Evolutionary conservation across 2,329 filamentous ascomycete genomes (phyloP).

Genomic region (Diaporthe sp.): DNA sequence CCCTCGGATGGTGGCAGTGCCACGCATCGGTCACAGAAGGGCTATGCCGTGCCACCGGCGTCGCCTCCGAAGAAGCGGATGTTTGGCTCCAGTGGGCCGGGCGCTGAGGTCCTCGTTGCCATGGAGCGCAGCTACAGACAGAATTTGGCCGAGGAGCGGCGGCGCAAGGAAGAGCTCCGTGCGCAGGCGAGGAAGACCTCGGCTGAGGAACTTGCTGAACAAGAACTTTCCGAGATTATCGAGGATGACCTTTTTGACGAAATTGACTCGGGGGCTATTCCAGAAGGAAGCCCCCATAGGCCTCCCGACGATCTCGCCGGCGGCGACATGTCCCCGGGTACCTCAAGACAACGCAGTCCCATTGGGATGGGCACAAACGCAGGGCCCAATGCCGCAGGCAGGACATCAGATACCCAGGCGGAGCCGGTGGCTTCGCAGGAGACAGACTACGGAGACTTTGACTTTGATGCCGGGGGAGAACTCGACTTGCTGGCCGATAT

Average conservation of each 20-base stretch:
- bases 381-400: neutral
- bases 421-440: slow-evolving; percentile 46
- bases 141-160: slow-evolving; percentile 44
- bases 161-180: slow-evolving; percentile 35
- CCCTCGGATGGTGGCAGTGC: neutral
- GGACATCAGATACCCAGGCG: neutral
- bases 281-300: neutral
- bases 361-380: neutral
- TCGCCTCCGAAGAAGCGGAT: slow-evolving; percentile 50
- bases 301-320: neutral
- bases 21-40: neutral
- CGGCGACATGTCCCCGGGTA: neutral
- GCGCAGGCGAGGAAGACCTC: neutral
- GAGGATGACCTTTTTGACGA: slow-evolving; percentile 12
- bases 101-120: slow-evolving; percentile 47
- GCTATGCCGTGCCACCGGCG: neutral
- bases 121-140: slow-evolving; percentile 50
- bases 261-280: neutral
- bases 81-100: slow-evolving; percentile 50
- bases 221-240: slow-evolving; percentile 1
- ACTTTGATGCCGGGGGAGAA: slow-evolving; percentile 25
- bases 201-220: neutral
- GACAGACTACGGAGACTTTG: slow-evolving; percentile 49
- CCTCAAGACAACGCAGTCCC: neutral
- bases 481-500: slow-evolving; percentile 32